A percentile compares a stretch with the other conserved stretches of the same genome.
Conservation (phyloP, 768 basidiomycete genomes). For the Lactifluus piperatus region DNA sequence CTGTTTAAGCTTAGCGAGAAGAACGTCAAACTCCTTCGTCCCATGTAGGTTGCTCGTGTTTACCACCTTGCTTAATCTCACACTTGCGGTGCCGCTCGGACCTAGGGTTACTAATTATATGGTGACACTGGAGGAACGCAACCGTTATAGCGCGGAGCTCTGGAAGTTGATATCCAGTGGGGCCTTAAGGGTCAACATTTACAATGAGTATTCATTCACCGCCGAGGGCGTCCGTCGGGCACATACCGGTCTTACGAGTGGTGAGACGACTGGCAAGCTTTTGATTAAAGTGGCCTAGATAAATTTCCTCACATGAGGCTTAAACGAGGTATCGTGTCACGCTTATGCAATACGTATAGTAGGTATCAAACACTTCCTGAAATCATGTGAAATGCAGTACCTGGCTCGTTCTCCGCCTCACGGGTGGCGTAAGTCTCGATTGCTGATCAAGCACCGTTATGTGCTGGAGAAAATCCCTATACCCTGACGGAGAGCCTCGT, state of each 20-base stretch:
- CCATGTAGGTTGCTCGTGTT: conserved; percentile 44
- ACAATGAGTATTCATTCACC: conserved; percentile 78
- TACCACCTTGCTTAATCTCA: neutral
- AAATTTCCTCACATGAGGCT: conserved; percentile 29
- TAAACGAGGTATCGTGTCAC: conserved; percentile 34
- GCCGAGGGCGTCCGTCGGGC: conserved; percentile 68
- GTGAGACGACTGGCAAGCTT: conserved; percentile 82
- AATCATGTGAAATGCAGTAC: conserved; percentile 16
- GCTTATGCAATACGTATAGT: conserved; percentile 37
- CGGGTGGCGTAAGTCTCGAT: conserved; percentile 10
- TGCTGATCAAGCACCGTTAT: neutral
- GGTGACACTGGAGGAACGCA: conserved; percentile 63
- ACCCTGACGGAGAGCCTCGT: conserved; percentile 16
- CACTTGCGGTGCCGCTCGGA: neutral
- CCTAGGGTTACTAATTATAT: conserved; percentile 64
- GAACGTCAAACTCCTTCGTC: conserved; percentile 71
- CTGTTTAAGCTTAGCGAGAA: conserved; percentile 68
- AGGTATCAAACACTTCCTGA: too few relatives aligned
- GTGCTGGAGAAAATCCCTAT: neutral
- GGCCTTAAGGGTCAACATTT: conserved; percentile 54
- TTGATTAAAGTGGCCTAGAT: conserved; percentile 51
- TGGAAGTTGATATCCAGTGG: conserved; percentile 54
- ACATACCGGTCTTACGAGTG: conserved; percentile 66
- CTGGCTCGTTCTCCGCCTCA: neutral
- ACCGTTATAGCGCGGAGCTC: conserved; percentile 54